These are phyloP conservation scores for Lasiodiplodia gonubiensis DNA, from an alignment of 2,329 filamentous ascomycete genomes.

Conservation along the genomic window DNA sequence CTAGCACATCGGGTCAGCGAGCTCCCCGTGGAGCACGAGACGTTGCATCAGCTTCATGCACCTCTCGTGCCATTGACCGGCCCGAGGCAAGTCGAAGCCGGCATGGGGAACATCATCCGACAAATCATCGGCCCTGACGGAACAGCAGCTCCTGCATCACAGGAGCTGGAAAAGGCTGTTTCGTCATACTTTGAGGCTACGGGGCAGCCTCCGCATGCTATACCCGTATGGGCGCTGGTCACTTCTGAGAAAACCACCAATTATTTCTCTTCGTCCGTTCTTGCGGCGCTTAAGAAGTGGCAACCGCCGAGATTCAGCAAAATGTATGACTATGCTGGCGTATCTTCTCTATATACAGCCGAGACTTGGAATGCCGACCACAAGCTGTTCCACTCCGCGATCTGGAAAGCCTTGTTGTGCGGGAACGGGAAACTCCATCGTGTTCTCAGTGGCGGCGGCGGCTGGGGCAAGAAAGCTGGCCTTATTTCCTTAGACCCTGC, in stretches of 20 bases:
- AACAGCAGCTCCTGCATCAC: constrained; percentile 65
- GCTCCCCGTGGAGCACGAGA: background rate
- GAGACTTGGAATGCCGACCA: constrained; percentile 4
- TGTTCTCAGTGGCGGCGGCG: constrained; percentile 78
- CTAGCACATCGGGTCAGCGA: background rate
- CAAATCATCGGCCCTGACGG: constrained; percentile 58
- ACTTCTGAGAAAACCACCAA: background rate
- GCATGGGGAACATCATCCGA: constrained; percentile 80
- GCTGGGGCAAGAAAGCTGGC: constrained; percentile 82
- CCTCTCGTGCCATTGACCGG: constrained; percentile 68
- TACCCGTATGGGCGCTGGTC: constrained; percentile 76
- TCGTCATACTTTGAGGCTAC: constrained; percentile 60
- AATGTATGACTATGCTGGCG: background rate
- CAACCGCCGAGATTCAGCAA: background rate
- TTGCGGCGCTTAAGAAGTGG: background rate
- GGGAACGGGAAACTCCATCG: constrained; percentile 49
- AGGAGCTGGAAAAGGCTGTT: constrained; percentile 72
- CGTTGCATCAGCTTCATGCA: constrained; percentile 34
- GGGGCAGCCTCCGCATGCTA: constrained; percentile 51
- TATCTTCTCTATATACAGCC: background rate
- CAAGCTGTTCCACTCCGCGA: constrained; percentile 31
- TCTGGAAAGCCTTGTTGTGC: constrained; percentile 32
- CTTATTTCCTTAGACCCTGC: constrained; percentile 76
- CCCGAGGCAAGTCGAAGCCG: constrained; percentile 66
- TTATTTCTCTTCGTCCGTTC: background rate